These are phyloP conservation scores for Cyberlindnera misumaiensis DNA, from an alignment of 805 yeast species.

Conservation along the genomic window DNA sequence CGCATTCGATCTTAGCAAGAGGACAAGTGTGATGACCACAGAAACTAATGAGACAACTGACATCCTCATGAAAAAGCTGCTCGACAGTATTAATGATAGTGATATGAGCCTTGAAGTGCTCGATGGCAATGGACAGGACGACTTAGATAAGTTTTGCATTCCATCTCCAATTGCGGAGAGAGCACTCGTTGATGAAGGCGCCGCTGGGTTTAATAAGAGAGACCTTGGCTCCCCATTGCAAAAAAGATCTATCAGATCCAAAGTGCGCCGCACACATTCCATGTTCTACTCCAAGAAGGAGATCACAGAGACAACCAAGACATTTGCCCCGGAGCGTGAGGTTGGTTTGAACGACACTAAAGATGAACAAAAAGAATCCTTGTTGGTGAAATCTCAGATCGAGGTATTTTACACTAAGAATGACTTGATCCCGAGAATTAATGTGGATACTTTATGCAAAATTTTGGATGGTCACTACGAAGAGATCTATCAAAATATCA, in stretches of 20 bases:
- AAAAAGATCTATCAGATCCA: constrained; percentile 25
- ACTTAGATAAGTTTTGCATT: constrained; percentile 20
- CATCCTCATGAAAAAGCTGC: constrained; percentile 2
- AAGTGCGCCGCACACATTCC: constrained; percentile 57
- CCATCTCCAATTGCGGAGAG: constrained; percentile 18
- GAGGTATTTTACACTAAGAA: constrained; percentile 38
- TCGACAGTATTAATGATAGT: constrained; percentile 3
- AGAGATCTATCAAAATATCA: constrained; percentile 34
- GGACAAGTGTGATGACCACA: neutral
- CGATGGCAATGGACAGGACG: constrained; percentile 1
- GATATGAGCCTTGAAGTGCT: constrained; percentile 6
- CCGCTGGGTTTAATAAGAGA: constrained; percentile 18
- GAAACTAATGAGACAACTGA: constrained; percentile 2
- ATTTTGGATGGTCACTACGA: constrained; percentile 51
- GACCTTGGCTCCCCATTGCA: constrained; percentile 36
- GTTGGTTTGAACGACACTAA: constrained; percentile 9
- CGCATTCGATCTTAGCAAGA: constrained; percentile 10
- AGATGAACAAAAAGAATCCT: constrained; percentile 9
- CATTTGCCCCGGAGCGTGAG: constrained; percentile 15
- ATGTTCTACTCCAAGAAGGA: constrained; percentile 59
- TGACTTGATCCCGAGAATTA: constrained; percentile 68
- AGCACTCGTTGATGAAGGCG: constrained; percentile 4
- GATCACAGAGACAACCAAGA: constrained; percentile 30
- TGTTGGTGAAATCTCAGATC: constrained; percentile 27
- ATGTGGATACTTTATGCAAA: constrained; percentile 47